phyloP scores from a whole-genome alignment of 345 rosid genomes.

The Capsella bursapastoris region DNA sequence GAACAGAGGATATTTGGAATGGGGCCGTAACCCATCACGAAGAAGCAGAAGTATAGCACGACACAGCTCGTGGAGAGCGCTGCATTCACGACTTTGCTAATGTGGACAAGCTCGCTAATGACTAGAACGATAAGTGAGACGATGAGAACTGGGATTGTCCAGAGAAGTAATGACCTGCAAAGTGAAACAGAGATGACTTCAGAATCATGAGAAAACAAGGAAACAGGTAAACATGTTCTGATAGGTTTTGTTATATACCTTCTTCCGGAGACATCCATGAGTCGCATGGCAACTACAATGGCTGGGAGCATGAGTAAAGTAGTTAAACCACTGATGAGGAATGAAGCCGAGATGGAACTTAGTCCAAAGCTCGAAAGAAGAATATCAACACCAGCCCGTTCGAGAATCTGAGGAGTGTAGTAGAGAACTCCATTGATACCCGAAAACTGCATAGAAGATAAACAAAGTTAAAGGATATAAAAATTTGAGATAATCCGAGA shows the following conservation, averaged over 20 bases:
- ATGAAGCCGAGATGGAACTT: slow-evolving; percentile 77
- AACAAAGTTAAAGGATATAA: slow-evolving; percentile 3
- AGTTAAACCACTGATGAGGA: slow-evolving; percentile 89
- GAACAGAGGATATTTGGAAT: slow-evolving; percentile 96
- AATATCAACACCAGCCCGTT: slow-evolving; percentile 88
- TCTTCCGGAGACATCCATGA: slow-evolving; percentile 94
- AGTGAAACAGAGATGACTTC: slow-evolving; percentile 2
- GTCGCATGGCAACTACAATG: slow-evolving; percentile 86
- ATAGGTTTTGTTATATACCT: slow-evolving; percentile 50
- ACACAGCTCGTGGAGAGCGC: slow-evolving; percentile 81
- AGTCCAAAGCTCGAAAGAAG: slow-evolving; percentile 77
- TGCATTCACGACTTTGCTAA: slow-evolving; percentile 64
- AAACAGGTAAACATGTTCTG: neutral
- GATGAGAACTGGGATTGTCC: slow-evolving; percentile 84
- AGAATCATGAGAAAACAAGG: slow-evolving; percentile 30
- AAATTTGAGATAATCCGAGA: neutral
- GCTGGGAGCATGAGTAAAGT: slow-evolving; percentile 95
- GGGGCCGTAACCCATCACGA: slow-evolving; percentile 86
- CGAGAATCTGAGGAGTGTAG: slow-evolving; percentile 99
- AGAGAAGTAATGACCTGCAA: slow-evolving; percentile 78
- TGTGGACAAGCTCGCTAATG: slow-evolving; percentile 53
- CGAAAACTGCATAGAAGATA: slow-evolving; percentile 64
- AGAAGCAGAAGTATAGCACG: slow-evolving; percentile 85
- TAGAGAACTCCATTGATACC: slow-evolving; percentile 96
- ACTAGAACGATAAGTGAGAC: slow-evolving; percentile 70